phyloP scores from a whole-genome alignment of 2,329 filamentous ascomycete genomes.

The Colletotrichum sp. region DNA sequence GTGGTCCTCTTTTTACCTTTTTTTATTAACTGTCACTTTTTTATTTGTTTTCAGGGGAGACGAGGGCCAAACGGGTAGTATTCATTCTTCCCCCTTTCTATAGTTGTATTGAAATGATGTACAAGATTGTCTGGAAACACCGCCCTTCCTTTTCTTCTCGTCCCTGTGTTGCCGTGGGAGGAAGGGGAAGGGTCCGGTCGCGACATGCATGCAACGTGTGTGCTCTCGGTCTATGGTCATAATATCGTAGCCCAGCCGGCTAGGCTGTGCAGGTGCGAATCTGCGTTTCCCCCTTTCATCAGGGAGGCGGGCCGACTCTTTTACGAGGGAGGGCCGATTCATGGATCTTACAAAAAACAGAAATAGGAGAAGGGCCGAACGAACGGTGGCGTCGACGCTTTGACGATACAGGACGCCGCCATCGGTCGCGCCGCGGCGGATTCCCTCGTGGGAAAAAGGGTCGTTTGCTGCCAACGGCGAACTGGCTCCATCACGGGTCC shows the following conservation, averaged over 20 bases:
- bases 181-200: background rate
- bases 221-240: background rate
- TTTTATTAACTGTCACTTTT: background rate
- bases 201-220: background rate
- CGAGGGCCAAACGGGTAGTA: background rate
- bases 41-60: background rate
- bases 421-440: background rate
- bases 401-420: background rate
- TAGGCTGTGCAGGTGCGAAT: background rate
- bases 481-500: background rate
- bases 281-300: background rate
- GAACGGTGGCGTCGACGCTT: background rate
- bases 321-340: background rate
- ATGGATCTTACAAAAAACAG: background rate
- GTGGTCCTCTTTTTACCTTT: conserved; percentile 10
- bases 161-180: too few relatives aligned
- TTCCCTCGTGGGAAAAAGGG: background rate
- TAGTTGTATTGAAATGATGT: conserved; percentile 21
- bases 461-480: background rate
- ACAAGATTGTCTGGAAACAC: conserved; percentile 9
- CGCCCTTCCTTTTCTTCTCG: background rate
- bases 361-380: background rate
- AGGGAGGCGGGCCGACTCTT: background rate
- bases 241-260: background rate
- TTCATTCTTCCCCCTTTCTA: conserved; percentile 19